Conservation (phyloP, 2,329 filamentous ascomycete genomes). For the Tolypocladium amazonense region DNA sequence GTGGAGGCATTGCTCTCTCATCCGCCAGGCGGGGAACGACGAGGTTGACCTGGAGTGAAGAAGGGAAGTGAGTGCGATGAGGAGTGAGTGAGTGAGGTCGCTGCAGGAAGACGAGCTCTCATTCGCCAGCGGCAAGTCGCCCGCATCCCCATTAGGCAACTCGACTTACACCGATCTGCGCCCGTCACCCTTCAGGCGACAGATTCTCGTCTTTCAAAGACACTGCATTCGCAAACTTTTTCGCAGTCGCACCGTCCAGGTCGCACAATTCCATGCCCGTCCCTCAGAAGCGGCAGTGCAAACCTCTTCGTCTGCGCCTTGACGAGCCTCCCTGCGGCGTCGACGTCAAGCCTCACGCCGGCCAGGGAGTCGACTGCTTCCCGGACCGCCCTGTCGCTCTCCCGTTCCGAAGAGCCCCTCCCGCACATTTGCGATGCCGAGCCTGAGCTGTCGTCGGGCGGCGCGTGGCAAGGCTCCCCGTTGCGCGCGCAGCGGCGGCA, state of each 20-base stretch:
- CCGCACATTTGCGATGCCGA: neutral
- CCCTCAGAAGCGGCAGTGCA: neutral
- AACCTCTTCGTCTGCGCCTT: neutral
- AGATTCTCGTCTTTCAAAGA: neutral
- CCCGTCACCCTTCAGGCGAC: neutral
- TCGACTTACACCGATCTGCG: neutral
- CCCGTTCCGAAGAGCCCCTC: neutral
- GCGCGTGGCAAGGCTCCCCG: neutral
- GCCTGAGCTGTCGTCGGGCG: no score
- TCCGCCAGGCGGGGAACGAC: neutral
- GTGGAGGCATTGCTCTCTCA: slow-evolving; percentile 5
- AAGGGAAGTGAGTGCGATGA: neutral
- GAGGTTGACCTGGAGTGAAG: neutral
- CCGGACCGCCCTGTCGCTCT: neutral
- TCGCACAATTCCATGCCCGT: fast-evolving
- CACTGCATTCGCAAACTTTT: neutral
- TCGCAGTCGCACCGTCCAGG: neutral
- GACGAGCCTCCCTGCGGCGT: neutral
- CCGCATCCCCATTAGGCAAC: neutral
- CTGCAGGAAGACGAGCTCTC: neutral
- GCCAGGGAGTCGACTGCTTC: neutral
- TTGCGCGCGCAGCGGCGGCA: neutral
- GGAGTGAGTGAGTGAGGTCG: neutral
- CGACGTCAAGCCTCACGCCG: neutral
- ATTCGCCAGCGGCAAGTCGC: neutral